A percentile compares a stretch with the other conserved stretches of the same genome.
Conservation (phyloP, 2,329 filamentous ascomycete genomes). For the Orbilia brochopaga region DNA sequence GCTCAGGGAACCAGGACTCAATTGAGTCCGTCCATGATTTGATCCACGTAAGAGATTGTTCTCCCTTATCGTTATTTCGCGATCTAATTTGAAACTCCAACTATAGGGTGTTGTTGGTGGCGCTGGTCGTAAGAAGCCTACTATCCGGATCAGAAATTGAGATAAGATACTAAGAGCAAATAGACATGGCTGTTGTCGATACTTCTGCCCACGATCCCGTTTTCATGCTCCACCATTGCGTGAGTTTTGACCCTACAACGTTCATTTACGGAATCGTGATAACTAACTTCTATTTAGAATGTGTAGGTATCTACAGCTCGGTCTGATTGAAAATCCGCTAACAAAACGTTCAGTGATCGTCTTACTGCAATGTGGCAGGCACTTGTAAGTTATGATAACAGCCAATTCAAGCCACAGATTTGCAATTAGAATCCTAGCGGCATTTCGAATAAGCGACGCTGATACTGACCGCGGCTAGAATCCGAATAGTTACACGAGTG, state of each 20-base stretch:
- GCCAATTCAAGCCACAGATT: too few relatives aligned
- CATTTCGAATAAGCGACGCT: not conserved
- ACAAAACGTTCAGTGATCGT: constrained; percentile 25
- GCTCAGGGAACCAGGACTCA: constrained; percentile 37
- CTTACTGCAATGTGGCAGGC: constrained; percentile 40
- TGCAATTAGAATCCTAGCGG: not conserved
- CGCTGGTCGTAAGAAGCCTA: constrained; percentile 22
- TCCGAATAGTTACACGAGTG: constrained; percentile 17
- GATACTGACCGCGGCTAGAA: constrained; percentile 8
- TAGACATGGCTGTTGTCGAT: constrained; percentile 46
- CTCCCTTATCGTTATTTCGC: not conserved
- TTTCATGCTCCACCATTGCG: constrained; percentile 41
- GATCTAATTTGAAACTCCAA: not conserved
- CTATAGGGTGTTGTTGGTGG: constrained; percentile 37
- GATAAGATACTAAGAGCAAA: constrained; percentile 2
- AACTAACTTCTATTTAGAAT: constrained; percentile 19
- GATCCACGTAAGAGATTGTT: constrained; percentile 27
- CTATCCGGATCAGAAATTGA: not conserved
- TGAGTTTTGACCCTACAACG: constrained; percentile 1
- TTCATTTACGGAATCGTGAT: not conserved
- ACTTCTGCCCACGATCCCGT: constrained; percentile 28
- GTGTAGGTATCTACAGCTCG: constrained; percentile 15
- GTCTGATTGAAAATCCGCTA: not conserved
- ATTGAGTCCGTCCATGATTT: constrained; percentile 45
- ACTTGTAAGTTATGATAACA: constrained; percentile 19